Evolutionary conservation across 345 rosid species (phyloP).

Genomic region (Hevea brasiliensis): DNA sequence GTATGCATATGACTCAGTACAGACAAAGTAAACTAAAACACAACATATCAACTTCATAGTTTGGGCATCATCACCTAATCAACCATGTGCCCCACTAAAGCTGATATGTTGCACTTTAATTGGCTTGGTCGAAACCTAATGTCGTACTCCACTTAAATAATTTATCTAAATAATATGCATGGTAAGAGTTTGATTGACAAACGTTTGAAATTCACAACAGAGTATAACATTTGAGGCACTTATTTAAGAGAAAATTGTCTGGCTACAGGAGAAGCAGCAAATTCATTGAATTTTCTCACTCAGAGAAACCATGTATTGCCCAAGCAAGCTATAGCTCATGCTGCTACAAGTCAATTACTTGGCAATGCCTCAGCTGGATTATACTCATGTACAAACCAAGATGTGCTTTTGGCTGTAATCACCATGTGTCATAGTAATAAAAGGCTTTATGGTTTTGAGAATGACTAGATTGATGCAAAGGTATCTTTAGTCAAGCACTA

Average conservation of each 20-base stretch:
- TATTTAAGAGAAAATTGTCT: background rate
- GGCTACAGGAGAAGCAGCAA: background rate
- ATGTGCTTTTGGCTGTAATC: background rate
- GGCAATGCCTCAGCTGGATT: background rate
- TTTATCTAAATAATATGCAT: background rate
- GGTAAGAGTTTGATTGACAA: background rate
- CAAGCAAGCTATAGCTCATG: background rate
- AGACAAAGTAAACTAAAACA: background rate
- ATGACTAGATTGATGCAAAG: too few species aligned
- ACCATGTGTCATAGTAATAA: background rate
- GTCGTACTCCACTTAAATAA: background rate
- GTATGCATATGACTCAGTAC: too few species aligned
- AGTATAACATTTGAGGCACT: background rate
- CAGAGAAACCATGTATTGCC: background rate
- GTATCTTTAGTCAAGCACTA: background rate
- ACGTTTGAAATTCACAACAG: background rate
- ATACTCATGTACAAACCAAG: background rate
- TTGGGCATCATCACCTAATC: background rate
- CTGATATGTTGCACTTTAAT: background rate
- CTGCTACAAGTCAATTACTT: background rate
- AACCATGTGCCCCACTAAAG: too few species aligned
- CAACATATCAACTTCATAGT: background rate
- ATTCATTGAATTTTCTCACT: background rate
- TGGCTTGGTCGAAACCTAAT: background rate
- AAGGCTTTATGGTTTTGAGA: too few species aligned